Evolutionary conservation across 2,329 filamentous ascomycete species (phyloP).

Genomic region (Pyrenophora teres): DNA sequence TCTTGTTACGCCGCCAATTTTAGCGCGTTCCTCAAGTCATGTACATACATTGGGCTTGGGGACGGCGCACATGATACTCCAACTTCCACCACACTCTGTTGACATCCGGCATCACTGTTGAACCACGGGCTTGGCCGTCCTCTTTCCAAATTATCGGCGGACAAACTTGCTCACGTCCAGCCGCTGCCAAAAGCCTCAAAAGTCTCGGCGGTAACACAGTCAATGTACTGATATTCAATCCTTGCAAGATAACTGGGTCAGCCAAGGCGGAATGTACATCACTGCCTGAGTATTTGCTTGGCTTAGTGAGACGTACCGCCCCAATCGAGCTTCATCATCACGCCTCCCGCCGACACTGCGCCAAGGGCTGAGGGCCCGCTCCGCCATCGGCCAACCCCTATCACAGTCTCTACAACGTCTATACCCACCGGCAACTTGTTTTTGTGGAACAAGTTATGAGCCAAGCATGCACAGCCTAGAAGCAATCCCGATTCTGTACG

Average conservation of each 20-base stretch:
- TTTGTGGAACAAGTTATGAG: constrained; percentile 20
- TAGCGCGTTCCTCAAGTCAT: constrained; percentile 9
- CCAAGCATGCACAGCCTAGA: constrained; percentile 16
- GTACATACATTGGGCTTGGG: not conserved
- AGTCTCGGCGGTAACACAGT: constrained; percentile 31
- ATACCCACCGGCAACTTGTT: constrained; percentile 1
- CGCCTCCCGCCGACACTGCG: constrained; percentile 23
- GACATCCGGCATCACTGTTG: not conserved
- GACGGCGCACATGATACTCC: constrained; percentile 1
- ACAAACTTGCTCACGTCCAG: constrained; percentile 12
- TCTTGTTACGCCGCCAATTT: constrained; percentile 17
- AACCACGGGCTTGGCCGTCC: constrained; percentile 1
- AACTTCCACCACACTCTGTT: constrained; percentile 10
- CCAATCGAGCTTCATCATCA: constrained; percentile 20
- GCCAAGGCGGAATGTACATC: constrained; percentile 33
- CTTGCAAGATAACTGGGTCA: constrained; percentile 24
- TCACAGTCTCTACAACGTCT: constrained; percentile 10
- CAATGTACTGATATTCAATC: constrained; percentile 23
- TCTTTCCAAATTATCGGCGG: constrained; percentile 4
- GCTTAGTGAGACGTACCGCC: constrained; percentile 26
- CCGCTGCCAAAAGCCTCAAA: constrained; percentile 26
- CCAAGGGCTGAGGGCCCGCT: constrained; percentile 30
- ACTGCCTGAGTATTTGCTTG: constrained; percentile 20
- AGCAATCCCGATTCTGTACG: constrained; percentile 15
- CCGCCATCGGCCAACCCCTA: constrained; percentile 28